Conservation (phyloP, 2,329 filamentous ascomycete genomes). For the Leptodontidium sp. region DNA sequence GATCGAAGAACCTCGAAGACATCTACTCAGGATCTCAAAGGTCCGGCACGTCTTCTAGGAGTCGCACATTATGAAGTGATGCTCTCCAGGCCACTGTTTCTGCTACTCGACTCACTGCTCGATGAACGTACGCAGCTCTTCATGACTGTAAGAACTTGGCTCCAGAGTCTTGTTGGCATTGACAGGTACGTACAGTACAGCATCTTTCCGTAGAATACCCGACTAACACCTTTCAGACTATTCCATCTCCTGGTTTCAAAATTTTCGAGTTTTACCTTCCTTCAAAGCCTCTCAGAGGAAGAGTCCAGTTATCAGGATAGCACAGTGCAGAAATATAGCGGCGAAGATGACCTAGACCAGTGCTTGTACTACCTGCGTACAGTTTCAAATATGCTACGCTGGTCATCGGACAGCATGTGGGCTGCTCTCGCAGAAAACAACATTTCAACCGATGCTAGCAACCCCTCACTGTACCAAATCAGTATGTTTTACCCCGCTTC, state of each 20-base stretch:
- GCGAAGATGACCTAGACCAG: conserved; percentile 75
- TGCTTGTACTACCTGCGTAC: conserved; percentile 82
- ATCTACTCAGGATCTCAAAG: conserved; percentile 48
- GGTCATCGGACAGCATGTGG: conserved; percentile 75
- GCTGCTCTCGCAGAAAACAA: conserved; percentile 71
- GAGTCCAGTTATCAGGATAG: conserved; percentile 37
- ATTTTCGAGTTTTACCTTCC: conserved; percentile 62
- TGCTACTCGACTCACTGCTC: conserved; percentile 80
- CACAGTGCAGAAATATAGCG: conserved; percentile 50
- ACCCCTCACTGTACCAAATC: conserved; percentile 54
- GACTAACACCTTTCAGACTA: conserved; percentile 53
- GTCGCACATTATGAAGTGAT: conserved; percentile 74
- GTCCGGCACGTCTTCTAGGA: conserved; percentile 57
- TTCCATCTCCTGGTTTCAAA: conserved; percentile 68
- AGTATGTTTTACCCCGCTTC: conserved; percentile 55
- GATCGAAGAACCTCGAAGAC: conserved; percentile 61
- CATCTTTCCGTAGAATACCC: not conserved
- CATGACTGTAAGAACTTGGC: conserved; percentile 81
- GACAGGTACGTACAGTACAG: conserved; percentile 60
- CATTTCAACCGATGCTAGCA: conserved; percentile 57
- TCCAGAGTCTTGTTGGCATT: conserved; percentile 71
- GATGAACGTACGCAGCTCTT: conserved; percentile 78
- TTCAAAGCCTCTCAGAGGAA: conserved; percentile 47
- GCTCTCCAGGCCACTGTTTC: conserved; percentile 80
- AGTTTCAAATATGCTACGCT: conserved; percentile 75